Evolutionary conservation across 2,329 filamentous ascomycete genomes (phyloP).

Genomic region (Colletotrichum sp.): DNA sequence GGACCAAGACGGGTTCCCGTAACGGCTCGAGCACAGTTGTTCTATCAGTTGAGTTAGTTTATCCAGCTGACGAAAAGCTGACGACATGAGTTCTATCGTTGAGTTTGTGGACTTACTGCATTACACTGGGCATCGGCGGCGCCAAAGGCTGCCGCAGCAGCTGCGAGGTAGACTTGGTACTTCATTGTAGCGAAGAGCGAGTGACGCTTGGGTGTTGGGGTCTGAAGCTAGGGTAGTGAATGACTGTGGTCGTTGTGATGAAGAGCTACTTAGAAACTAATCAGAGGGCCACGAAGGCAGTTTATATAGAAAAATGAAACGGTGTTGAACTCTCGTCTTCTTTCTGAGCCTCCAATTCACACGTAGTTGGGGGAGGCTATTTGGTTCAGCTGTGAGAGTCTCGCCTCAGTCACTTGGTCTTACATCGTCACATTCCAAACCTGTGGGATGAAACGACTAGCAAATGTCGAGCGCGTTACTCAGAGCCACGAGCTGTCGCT

Average conservation of each 20-base stretch:
- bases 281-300: neutral
- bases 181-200: neutral
- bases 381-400: neutral
- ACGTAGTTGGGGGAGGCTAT: neutral
- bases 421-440: neutral
- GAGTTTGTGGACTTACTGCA: neutral
- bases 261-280: neutral
- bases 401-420: neutral
- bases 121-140: neutral
- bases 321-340: neutral
- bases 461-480: neutral
- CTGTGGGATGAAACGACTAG: neutral
- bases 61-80: neutral
- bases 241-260: neutral
- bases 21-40: constrained; percentile 5
- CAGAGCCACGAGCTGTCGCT: neutral
- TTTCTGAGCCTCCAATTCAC: neutral
- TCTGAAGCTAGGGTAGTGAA: neutral
- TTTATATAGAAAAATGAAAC: neutral
- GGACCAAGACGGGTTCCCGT: neutral
- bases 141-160: neutral
- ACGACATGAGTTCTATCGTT: neutral
- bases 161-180: neutral
- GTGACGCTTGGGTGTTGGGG: neutral
- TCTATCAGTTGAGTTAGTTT: neutral